A percentile compares a stretch with the other conserved stretches of the same genome.
Evolutionary conservation across 768 basidiomycete genomes (phyloP).

Genomic region (Hypholoma fasciculare): DNA sequence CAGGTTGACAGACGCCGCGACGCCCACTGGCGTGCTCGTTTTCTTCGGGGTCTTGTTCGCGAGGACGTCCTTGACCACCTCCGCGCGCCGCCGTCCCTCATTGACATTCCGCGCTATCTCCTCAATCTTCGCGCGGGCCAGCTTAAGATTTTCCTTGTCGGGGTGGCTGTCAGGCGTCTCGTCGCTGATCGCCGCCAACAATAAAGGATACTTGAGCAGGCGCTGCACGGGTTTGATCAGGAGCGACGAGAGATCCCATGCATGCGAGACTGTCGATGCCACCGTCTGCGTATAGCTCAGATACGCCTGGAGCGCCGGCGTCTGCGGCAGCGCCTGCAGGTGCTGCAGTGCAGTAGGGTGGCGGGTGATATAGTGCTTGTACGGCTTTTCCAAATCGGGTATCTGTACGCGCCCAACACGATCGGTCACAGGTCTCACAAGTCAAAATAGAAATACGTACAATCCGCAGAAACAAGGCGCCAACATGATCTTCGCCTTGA

Average conservation of each 20-base stretch:
- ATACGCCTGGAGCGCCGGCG: conserved; percentile 64
- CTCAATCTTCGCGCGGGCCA: conserved; percentile 62
- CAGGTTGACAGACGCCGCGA: conserved; percentile 57
- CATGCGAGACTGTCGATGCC: conserved; percentile 74
- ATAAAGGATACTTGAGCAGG: conserved; percentile 89
- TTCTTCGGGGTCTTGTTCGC: conserved; percentile 31
- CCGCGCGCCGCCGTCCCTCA: conserved; percentile 72
- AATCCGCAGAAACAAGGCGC: conserved; percentile 65
- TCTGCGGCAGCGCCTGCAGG: conserved; percentile 49
- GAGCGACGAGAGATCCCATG: conserved; percentile 91
- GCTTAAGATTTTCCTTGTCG: conserved; percentile 59
- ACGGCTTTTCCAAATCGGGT: conserved; percentile 67
- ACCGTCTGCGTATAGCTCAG: conserved; percentile 64
- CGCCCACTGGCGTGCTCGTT: conserved; percentile 40
- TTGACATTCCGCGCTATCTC: conserved; percentile 77
- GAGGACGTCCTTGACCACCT: conserved; percentile 79
- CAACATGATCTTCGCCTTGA: conserved; percentile 69
- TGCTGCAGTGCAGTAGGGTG: conserved; percentile 76
- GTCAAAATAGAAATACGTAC: conserved; percentile 42
- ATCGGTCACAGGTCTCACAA: conserved; percentile 5
- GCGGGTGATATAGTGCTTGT: conserved; percentile 79
- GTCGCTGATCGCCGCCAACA: conserved; percentile 75
- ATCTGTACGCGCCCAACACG: conserved; percentile 40
- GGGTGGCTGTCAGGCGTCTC: conserved; percentile 70
- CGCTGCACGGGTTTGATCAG: conserved; percentile 98